Base-by-base conservation (phyloP, 352 stramenopile species). In the Globisporangium emineosum region DNA sequence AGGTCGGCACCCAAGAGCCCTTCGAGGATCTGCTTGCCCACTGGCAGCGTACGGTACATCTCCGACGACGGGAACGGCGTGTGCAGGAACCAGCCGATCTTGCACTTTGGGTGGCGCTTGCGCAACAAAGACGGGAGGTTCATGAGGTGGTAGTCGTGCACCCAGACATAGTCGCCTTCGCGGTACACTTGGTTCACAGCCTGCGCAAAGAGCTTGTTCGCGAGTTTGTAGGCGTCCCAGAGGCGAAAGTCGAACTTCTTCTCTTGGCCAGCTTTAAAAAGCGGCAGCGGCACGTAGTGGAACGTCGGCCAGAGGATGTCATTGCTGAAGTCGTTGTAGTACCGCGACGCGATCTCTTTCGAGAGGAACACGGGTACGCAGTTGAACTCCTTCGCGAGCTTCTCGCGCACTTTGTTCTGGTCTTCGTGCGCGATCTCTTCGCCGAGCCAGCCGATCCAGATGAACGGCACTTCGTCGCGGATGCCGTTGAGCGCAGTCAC, bases 241-340 rank as follows among this genome's bases (percentile, higher is more conserved):
- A 93, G 75, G 0, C 79, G 75, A 53, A 92, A 93, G 56, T 97
- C 90, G 65, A 97, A 97, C 65, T 97, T 96, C 69, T 97, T 97
- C 57, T 97, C 89, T 43, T 70, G 89, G 2, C 87, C 89, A 4
- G 86, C 78, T n/a, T 91, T 84, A 52, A 96, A 95, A 27, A 96
- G 79, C 32, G 88, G 89, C 62, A 97, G 62, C 49, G 89, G 86
- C 40, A 97, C 88, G 63, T 97, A 97, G 71, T 97, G 90, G 71
- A 97, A 97, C 25, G 92, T 91, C 15, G 90, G 89, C 90, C 90
- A 97, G 30, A 97, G 63, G 58, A 96, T 92, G 64, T 97, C 88
- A 68, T 97, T 97, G 73, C 85, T 94, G 60, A 97, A 97, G 52
- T 91, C 90, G 66, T 96, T 97, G 73, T 97, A 97, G 73, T 96